Percentiles rank a stretch among this genome's conserved stretches.
These are phyloP conservation scores for Cercospora janseana DNA, from an alignment of 2,329 filamentous ascomycete genomes.

Conservation along the genomic window DNA sequence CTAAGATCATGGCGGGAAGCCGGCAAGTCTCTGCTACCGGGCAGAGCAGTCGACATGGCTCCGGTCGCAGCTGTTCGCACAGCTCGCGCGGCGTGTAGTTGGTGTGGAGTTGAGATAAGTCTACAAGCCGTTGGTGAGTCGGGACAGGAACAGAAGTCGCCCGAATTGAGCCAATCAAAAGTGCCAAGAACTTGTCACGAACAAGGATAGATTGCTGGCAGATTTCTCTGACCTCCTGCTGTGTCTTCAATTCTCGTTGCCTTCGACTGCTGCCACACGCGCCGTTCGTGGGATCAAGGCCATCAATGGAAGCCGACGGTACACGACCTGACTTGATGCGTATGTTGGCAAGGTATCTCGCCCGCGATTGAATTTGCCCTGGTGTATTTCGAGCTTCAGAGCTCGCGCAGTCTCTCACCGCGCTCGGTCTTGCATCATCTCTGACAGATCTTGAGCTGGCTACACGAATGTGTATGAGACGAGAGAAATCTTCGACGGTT, in stretches of 20 bases:
- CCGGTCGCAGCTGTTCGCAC: too few species aligned
- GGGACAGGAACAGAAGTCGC: too few species aligned
- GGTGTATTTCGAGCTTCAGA: background rate
- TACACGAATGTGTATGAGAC: conserved; percentile 28
- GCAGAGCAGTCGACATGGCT: conserved; percentile 60
- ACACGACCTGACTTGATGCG: too few species aligned
- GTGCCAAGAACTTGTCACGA: background rate
- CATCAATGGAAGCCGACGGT: background rate
- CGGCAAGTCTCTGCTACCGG: conserved; percentile 75
- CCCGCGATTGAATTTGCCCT: too few species aligned
- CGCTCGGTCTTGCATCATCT: conserved; percentile 32
- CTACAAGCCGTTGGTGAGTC: too few species aligned
- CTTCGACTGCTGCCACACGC: background rate
- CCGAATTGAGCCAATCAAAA: background rate
- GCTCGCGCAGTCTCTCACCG: conserved; percentile 29
- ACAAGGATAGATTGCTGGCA: background rate
- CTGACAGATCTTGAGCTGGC: conserved; percentile 36
- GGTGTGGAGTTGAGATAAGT: too few species aligned
- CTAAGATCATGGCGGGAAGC: conserved; percentile 86
- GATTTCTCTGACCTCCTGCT: conserved; percentile 2
- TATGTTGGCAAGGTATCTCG: too few species aligned
- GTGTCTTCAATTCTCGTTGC: background rate
- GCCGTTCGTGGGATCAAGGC: background rate
- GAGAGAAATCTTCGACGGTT: conserved; percentile 32
- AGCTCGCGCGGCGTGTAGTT: too few species aligned